A percentile compares a stretch with the other conserved stretches of the same genome.
Evolutionary conservation across 2,329 filamentous ascomycete genomes (phyloP).

Genomic region (Akanthomyces muscarius): DNA sequence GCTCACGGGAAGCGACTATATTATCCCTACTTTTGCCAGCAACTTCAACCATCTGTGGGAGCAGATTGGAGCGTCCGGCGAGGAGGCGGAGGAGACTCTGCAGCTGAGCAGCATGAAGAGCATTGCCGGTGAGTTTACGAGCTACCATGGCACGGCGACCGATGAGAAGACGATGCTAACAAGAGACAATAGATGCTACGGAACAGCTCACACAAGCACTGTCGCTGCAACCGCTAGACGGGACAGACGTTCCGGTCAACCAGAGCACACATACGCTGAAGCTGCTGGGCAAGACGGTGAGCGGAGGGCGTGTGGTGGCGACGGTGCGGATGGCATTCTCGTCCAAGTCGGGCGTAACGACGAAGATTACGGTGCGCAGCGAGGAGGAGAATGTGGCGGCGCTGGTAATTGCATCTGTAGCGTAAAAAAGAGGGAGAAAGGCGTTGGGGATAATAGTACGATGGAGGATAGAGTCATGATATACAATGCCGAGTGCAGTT

Average conservation of each 20-base stretch:
- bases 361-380: conserved; percentile 87
- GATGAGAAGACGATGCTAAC: conserved; percentile 22
- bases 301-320: conserved; percentile 82
- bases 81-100: conserved; percentile 87
- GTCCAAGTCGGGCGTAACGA: conserved; percentile 87
- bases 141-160: not conserved
- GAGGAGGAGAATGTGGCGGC: conserved; percentile 90
- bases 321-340: conserved; percentile 91
- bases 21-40: conserved; percentile 87
- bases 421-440: conserved; percentile 46
- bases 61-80: conserved; percentile 81
- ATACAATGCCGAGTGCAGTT: conserved; percentile 10
- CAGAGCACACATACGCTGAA: conserved; percentile 92
- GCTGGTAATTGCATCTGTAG: conserved; percentile 78
- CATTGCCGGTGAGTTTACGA: conserved; percentile 69
- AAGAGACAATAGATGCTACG: conserved; percentile 66
- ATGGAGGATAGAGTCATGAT: conserved; percentile 24
- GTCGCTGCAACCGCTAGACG: conserved; percentile 89
- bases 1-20: conserved; percentile 85
- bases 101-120: conserved; percentile 85
- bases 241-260: conserved; percentile 84
- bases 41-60: conserved; percentile 97
- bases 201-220: conserved; percentile 83
- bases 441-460: conserved; percentile 36
- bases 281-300: conserved; percentile 91